Evolutionary conservation across 345 rosid genomes (phyloP).

Genomic region (Salix purpurea): DNA sequence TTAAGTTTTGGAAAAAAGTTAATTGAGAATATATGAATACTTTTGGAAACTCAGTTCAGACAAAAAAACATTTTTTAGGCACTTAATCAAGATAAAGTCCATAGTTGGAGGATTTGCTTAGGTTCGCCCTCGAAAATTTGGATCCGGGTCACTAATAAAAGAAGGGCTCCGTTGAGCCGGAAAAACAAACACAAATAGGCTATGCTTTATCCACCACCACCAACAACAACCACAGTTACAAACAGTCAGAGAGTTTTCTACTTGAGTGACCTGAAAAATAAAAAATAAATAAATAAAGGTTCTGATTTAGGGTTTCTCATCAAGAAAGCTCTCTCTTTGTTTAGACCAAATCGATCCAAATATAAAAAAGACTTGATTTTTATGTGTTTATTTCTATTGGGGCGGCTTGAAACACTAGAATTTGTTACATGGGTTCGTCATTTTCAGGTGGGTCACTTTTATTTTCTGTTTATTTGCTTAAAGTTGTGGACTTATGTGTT

Average conservation of each 20-base stretch:
- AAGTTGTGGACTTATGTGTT: not conserved
- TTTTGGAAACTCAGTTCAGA: too few relatives aligned
- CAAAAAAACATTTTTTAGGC: too few relatives aligned
- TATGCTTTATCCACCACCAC: constrained; percentile 16
- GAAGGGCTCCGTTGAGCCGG: too few relatives aligned
- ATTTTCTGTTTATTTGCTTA: not conserved
- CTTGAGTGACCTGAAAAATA: constrained; percentile 13
- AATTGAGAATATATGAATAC: too few relatives aligned
- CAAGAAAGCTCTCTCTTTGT: not conserved
- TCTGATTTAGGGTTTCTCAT: constrained; percentile 30
- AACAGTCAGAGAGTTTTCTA: constrained; percentile 7
- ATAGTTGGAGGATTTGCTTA: too few relatives aligned
- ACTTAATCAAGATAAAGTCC: too few relatives aligned
- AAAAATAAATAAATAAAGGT: not conserved
- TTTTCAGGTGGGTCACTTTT: constrained; percentile 39
- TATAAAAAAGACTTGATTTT: not conserved
- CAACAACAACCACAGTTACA: constrained; percentile 7
- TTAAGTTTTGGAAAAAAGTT: too few relatives aligned
- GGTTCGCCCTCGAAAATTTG: too few relatives aligned
- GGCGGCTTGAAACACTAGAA: not conserved
- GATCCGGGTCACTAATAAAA: too few relatives aligned
- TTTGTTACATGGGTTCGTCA: constrained; percentile 34
- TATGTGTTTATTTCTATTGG: not conserved
- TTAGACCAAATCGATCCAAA: constrained; percentile 5
- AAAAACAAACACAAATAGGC: not conserved